Evolutionary conservation across 352 stramenopile genomes (phyloP), one percentile per base, ranked within the genome.

Genomic region (Pythium scleroteichum): DNA sequence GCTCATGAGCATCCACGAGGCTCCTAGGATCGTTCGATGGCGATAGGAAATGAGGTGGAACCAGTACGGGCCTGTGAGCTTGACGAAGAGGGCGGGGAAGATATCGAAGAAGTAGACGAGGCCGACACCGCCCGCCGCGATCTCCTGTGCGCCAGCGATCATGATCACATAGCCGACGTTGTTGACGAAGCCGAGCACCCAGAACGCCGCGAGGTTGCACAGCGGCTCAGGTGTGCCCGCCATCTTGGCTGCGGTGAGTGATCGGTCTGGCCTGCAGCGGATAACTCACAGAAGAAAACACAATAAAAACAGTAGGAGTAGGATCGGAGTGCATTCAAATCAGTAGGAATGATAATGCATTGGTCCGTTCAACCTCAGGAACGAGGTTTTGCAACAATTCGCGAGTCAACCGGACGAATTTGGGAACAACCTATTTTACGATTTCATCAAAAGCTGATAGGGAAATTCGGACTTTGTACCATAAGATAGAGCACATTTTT

Each of bases 161-260:
- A 98, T 98, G 52, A 98, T 87, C 38, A 98, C 91, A 66, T 97
- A 98, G 41, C 78, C 82, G 45, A 95, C 69, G 66, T 98, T 98
- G 74, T 98, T 98, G 39, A 98, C 58, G 38, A 98, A 78, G 33
- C 95, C 95, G 20, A 98, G 70, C 33, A 93, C 59, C 87, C 88
- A 98, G 66, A 98, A 98, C 17, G 87, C 88, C 44, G 73, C 48
- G 32, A 93, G 64, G 61, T 92, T 92, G 62, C 78, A 81, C 53
- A 71, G 49, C 64, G 68, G 46, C 65, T 88, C 81, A 45, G 59
- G 16, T 29, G 23, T 46, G 50, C 17, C 16, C 41, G 14, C 5
- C 53, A 48, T 41, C 14, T 22, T 35, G 14, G n/a, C 45, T 20
- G 14, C 20, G 26, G 20, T 10, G 14, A 52, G 35, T 57, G 38